Conservation (phyloP, 2,329 filamentous ascomycete species). For the Dothistroma pini region DNA sequence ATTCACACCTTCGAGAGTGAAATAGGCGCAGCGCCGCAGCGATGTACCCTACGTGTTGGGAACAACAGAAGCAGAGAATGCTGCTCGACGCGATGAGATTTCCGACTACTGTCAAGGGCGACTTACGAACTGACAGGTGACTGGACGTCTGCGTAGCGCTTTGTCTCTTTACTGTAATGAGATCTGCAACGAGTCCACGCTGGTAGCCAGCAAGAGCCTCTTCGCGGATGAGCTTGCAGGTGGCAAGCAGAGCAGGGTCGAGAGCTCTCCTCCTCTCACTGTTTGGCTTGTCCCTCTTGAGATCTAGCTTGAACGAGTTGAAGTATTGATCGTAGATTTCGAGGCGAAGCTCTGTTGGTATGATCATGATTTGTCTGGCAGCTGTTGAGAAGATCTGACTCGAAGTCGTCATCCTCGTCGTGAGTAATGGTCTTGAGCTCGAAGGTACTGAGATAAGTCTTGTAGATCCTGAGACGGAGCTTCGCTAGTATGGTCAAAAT, state of each 20-base stretch:
- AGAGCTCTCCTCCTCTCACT: neutral
- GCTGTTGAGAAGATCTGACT: neutral
- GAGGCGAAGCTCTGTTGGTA: constrained; percentile 3
- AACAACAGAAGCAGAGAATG: no score
- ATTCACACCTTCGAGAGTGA: no score
- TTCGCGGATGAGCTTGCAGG: constrained; percentile 13
- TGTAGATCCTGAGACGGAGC: neutral
- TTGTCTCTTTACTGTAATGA: no score
- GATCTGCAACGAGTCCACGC: neutral
- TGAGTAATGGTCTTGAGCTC: no score
- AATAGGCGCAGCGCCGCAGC: no score
- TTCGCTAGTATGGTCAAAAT: neutral
- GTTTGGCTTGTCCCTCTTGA: neutral
- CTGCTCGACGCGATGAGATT: no score
- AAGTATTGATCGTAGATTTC: constrained; percentile 1
- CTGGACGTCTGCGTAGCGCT: no score
- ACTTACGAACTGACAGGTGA: no score
- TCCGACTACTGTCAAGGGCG: no score
- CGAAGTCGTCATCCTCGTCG: no score
- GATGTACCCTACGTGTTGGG: no score
- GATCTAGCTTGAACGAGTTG: neutral
- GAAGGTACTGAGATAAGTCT: neutral
- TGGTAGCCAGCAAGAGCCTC: constrained; percentile 1
- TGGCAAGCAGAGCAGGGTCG: neutral
- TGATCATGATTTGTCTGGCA: neutral